Conservation (phyloP, 306 rosid species). For the Amphicarpaea edgeworthii region DNA sequence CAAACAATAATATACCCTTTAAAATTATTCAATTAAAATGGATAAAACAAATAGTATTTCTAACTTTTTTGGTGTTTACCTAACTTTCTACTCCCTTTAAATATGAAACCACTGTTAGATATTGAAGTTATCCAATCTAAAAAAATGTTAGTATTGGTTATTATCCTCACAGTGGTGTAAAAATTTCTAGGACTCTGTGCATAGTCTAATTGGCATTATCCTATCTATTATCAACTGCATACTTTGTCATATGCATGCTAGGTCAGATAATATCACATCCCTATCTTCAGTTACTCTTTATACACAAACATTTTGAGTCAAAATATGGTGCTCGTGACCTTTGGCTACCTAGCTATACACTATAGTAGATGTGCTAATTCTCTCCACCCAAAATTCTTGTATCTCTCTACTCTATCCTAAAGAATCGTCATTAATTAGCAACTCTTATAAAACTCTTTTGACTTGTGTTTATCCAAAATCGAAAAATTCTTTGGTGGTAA, state of each 20-base stretch:
- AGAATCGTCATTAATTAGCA: background rate
- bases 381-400: background rate
- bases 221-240: background rate
- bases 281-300: constrained; percentile 14
- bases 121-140: no score
- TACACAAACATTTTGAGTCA: background rate
- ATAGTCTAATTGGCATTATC: background rate
- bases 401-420: background rate
- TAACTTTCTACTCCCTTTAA: background rate
- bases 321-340: constrained; percentile 9
- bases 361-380: background rate
- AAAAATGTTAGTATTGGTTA: no score
- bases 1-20: no score
- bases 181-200: background rate
- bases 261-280: background rate
- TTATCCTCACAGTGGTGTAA: no score
- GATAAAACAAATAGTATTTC: background rate
- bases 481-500: constrained; percentile 45
- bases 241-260: background rate
- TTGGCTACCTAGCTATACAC: background rate
- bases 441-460: constrained; percentile 11
- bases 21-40: background rate
- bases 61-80: background rate
- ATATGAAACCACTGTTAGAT: background rate
- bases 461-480: constrained; percentile 40